Evolutionary conservation across 176 grass and related monocot genomes (phyloP).

Genomic region (Zoysia japonica): DNA sequence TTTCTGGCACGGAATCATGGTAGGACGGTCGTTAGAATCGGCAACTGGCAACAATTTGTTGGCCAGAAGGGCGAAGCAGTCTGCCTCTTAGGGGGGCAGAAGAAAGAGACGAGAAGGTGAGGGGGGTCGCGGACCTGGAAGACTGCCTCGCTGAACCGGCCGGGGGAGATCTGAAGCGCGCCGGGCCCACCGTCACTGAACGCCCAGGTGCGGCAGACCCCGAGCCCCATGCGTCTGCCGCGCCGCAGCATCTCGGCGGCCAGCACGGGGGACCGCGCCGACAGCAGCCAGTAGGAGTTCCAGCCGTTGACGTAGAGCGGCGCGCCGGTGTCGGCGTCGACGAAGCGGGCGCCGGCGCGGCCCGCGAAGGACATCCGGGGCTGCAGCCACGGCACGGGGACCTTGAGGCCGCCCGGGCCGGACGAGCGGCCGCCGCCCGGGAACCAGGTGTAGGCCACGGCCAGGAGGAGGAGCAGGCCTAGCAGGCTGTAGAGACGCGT

Average conservation of each 20-base stretch:
- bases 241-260: constrained; percentile 79
- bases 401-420: constrained; percentile 34
- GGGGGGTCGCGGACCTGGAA: constrained; percentile 64
- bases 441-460: constrained; percentile 60
- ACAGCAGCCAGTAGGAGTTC: constrained; percentile 97
- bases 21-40: background rate
- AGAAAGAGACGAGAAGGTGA: background rate
- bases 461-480: constrained; percentile 64
- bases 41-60: background rate
- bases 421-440: constrained; percentile 14
- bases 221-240: constrained; percentile 64
- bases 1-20: background rate
- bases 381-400: constrained; percentile 85
- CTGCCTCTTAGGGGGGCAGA: background rate
- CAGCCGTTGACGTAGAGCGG: constrained; percentile 87
- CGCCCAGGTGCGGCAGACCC: constrained; percentile 88
- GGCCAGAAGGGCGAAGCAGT: background rate
- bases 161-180: constrained; percentile 86
- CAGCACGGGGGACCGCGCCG: constrained; percentile 34
- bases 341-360: constrained; percentile 64
- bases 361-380: constrained; percentile 68
- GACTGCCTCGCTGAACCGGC: constrained; percentile 61
- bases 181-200: constrained; percentile 72
- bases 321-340: constrained; percentile 51
- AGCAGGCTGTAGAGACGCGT: constrained; percentile 61